Conservation (phyloP, 345 rosid species). For the Melaleuca quinquenervia region DNA sequence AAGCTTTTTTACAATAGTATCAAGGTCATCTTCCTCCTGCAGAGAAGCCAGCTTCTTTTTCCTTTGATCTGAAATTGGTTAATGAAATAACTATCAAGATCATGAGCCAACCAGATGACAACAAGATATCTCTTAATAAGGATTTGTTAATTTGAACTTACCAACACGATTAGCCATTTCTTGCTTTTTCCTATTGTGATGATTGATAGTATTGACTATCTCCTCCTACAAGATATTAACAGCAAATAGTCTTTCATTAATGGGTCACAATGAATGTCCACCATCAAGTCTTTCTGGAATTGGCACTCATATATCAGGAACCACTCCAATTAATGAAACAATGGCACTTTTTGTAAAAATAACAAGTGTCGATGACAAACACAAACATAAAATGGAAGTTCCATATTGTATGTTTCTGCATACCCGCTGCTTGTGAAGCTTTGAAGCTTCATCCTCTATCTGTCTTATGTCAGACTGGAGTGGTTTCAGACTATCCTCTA, state of each 20-base stretch:
- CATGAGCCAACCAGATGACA: not conserved
- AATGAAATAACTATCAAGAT: not conserved
- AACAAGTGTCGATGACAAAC: not conserved
- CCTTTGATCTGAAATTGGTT: constrained; percentile 11
- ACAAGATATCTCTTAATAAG: not conserved
- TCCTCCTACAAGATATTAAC: constrained; percentile 40
- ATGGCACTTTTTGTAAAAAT: not conserved
- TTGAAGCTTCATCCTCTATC: constrained; percentile 64
- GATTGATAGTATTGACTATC: constrained; percentile 20
- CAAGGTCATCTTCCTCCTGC: constrained; percentile 61
- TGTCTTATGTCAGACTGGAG: constrained; percentile 45
- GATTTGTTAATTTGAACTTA: constrained; percentile 11
- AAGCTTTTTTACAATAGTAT: constrained; percentile 43
- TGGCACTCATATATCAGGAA: not conserved
- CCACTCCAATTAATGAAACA: not conserved
- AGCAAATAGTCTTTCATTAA: not conserved
- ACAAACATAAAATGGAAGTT: not conserved
- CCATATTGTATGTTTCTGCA: not conserved
- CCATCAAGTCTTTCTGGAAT: not conserved
- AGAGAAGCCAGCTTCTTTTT: constrained; percentile 45
- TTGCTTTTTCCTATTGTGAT: constrained; percentile 38
- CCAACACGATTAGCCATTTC: constrained; percentile 44
- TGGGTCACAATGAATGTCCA: not conserved
- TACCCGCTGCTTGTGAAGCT: constrained; percentile 63
- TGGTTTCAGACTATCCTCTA: constrained; percentile 36